Percentiles rank a stretch among this genome's conserved stretches.
Conservation (phyloP, 768 basidiomycete genomes). For the Phylloporus sp. region DNA sequence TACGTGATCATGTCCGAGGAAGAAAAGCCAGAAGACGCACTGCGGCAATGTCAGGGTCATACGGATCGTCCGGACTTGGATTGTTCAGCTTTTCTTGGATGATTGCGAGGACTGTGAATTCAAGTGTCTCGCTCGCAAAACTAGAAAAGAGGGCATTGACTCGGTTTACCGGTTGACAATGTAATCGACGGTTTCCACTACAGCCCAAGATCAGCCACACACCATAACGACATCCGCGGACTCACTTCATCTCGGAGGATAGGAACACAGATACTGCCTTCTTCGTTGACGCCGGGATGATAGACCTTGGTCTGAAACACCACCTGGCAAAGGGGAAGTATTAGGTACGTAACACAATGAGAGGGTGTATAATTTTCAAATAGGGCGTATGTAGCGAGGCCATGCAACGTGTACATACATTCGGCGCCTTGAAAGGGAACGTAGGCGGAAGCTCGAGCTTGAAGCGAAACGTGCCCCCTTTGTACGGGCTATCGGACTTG, state of each 20-base stretch:
- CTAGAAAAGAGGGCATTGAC: background rate
- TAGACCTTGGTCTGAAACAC: conserved; percentile 84
- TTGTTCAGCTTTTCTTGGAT: conserved; percentile 86
- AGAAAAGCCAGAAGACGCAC: conserved; percentile 38
- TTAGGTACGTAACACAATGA: conserved; percentile 18
- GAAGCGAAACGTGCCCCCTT: conserved; percentile 75
- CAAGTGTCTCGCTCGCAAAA: conserved; percentile 10
- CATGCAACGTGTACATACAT: conserved; percentile 40
- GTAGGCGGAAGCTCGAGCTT: conserved; percentile 66
- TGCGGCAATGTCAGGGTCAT: conserved; percentile 81
- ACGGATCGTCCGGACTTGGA: conserved; percentile 83
- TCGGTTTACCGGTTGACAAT: conserved; percentile 55
- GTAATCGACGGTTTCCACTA: conserved; percentile 86
- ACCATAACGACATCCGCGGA: conserved; percentile 2
- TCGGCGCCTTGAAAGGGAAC: conserved; percentile 85
- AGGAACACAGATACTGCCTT: conserved; percentile 80
- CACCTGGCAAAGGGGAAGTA: conserved; percentile 43
- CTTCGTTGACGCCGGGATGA: conserved; percentile 87
- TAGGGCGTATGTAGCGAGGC: background rate
- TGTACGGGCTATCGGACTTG: conserved; percentile 78
- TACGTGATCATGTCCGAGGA: background rate
- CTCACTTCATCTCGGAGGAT: conserved; percentile 79
- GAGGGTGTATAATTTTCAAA: background rate
- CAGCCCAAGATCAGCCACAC: too few relatives aligned
- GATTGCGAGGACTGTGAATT: conserved; percentile 61